Conservation (phyloP, 768 basidiomycete species). For the Flagelloscypha sp. region DNA sequence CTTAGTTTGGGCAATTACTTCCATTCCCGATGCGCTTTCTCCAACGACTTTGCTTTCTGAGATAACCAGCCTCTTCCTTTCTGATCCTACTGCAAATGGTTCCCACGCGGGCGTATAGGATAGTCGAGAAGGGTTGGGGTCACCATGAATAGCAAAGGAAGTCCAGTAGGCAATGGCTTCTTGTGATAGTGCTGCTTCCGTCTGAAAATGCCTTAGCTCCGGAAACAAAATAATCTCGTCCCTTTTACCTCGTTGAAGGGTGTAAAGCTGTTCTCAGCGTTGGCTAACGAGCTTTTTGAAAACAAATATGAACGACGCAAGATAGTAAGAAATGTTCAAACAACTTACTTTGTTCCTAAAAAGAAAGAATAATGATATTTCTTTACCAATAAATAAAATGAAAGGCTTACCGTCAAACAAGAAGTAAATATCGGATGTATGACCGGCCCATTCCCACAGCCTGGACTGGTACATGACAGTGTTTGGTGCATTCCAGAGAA, state of each 20-base stretch:
- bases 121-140: conserved; percentile 17
- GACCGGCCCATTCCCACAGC: conserved; percentile 17
- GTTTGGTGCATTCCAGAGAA: conserved; percentile 18
- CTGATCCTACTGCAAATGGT: conserved; percentile 15
- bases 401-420: conserved; percentile 15
- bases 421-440: conserved; percentile 18
- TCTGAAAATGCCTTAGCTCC: conserved; percentile 13
- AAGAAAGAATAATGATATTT: conserved; percentile 12
- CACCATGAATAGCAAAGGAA: conserved; percentile 27
- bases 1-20: conserved; percentile 20
- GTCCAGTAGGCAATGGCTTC: conserved; percentile 39
- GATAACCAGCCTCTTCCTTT: too few species aligned
- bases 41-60: conserved; percentile 18
- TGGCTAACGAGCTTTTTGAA: conserved; percentile 16
- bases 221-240: conserved; percentile 3
- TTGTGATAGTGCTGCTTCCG: conserved; percentile 26
- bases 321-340: neutral
- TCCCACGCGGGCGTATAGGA: conserved; percentile 20
- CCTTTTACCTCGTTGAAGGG: conserved; percentile 29
- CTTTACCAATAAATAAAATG: conserved; percentile 7
- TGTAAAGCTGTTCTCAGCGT: conserved; percentile 28
- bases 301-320: neutral
- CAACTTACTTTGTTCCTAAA: conserved; percentile 22
- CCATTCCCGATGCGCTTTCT: conserved; percentile 20
- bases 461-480: conserved; percentile 12